phyloP scores from a whole-genome alignment of 306 rosid species.

The Prunus padus region DNA sequence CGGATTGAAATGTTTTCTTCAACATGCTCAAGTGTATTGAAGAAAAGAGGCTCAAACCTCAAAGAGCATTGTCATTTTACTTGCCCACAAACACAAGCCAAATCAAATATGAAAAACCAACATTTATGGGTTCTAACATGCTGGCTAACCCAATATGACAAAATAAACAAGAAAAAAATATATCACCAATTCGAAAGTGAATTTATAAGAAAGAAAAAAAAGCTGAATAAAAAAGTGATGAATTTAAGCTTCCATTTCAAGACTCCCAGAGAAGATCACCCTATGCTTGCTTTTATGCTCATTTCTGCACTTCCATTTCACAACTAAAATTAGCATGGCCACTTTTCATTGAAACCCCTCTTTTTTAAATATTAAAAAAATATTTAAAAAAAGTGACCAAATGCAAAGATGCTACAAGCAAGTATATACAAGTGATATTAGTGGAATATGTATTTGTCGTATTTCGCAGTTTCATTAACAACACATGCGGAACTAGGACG shows the following conservation, averaged over 20 bases:
- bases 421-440: too few relatives aligned
- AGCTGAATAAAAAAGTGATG: constrained; percentile 1
- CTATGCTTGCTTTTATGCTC: background rate
- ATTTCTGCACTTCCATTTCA: background rate
- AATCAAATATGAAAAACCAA: background rate
- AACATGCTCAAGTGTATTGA: constrained; percentile 22
- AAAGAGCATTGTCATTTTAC: background rate
- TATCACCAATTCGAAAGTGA: constrained; percentile 13
- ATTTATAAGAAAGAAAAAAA: background rate
- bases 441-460: constrained; percentile 6
- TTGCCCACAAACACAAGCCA: background rate
- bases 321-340: background rate
- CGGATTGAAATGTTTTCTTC: constrained; percentile 15
- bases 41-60: background rate
- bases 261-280: background rate
- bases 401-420: constrained; percentile 6
- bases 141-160: background rate
- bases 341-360: background rate
- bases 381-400: background rate
- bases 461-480: background rate
- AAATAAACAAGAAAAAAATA: background rate
- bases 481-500: too few relatives aligned
- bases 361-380: background rate
- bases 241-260: constrained; percentile 16
- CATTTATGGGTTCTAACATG: constrained; percentile 2